Conservation (phyloP, 305 asterid genomes). For the Petunia hybrid region DNA sequence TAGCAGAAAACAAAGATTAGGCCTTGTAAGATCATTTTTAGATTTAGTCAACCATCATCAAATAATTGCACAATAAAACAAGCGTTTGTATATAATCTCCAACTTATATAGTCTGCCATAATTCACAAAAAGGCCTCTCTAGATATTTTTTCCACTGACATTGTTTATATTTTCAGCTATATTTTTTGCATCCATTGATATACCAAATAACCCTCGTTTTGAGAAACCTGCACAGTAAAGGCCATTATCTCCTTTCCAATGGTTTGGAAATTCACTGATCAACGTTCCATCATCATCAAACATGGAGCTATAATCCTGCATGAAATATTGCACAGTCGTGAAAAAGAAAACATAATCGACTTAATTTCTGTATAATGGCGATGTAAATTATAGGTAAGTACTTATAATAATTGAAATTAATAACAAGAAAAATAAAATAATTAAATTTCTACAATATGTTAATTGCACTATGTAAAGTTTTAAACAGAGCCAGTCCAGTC, state of each 20-base stretch:
- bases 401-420: neutral
- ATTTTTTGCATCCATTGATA: conserved; percentile 29
- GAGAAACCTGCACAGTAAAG: conserved; percentile 35
- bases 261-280: neutral
- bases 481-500: neutral
- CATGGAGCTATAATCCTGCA: conserved; percentile 29
- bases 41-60: too few species aligned
- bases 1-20: too few species aligned
- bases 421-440: neutral
- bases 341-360: neutral
- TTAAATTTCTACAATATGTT: neutral
- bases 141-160: neutral
- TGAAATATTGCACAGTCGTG: neutral
- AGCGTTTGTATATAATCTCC: neutral
- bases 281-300: conserved; percentile 26
- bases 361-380: neutral
- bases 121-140: neutral
- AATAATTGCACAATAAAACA: too few species aligned
- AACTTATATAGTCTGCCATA: neutral
- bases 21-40: too few species aligned
- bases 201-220: conserved; percentile 33
- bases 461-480: neutral
- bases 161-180: conserved; percentile 23
- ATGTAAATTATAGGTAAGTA: neutral
- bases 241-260: conserved; percentile 39